phyloP scores from a whole-genome alignment of 2,329 filamentous ascomycete species.

The Bipolaris zeicola region DNA sequence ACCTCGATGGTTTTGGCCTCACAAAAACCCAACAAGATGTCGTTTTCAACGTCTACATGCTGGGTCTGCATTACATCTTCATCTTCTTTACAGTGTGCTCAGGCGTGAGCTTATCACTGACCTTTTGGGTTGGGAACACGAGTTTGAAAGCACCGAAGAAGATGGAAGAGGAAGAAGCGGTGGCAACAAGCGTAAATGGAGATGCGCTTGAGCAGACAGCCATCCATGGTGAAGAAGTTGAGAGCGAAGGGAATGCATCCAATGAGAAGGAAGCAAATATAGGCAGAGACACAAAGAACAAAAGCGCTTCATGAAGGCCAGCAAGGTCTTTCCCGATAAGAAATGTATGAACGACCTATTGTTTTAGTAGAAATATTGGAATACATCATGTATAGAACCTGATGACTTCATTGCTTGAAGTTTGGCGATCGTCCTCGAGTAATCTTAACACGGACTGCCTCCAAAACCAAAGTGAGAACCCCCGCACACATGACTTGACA shows the following conservation, averaged over 20 bases:
- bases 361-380: neutral
- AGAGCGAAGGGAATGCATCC: neutral
- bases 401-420: too few species aligned
- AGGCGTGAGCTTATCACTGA: conserved; percentile 22
- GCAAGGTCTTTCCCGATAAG: neutral
- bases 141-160: conserved; percentile 31
- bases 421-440: neutral
- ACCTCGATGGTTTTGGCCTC: conserved; percentile 19
- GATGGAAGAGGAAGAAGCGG: conserved; percentile 11
- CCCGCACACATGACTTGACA: neutral
- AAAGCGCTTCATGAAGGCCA: neutral
- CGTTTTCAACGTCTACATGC: conserved; percentile 26
- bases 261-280: neutral
- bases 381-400: neutral
- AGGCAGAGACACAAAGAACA: neutral
- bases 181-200: neutral
- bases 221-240: conserved; percentile 1
- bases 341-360: neutral
- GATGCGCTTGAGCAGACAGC: neutral
- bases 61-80: conserved; percentile 26
- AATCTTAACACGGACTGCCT: neutral
- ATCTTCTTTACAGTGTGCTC: conserved; percentile 27
- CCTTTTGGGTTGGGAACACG: conserved; percentile 29
- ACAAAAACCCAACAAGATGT: conserved; percentile 11
- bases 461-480: neutral